Base-by-base conservation (phyloP, 106 monocot genomes). In the Ottelia alismoides region DNA sequence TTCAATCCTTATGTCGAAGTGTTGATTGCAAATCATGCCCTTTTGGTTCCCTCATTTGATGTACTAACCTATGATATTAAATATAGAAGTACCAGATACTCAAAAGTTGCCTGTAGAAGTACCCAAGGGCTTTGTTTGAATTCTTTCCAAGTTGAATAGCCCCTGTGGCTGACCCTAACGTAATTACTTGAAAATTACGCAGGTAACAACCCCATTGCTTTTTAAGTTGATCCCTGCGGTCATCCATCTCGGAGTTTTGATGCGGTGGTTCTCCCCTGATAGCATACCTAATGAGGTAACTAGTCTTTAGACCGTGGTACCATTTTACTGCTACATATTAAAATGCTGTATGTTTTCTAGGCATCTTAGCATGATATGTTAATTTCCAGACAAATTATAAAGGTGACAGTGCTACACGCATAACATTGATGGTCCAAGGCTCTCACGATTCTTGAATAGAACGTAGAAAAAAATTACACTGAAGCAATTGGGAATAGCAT, bases 191-290 rank as follows among this genome's bases (percentile, higher is more conserved):
- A 24, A 32, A 54, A 28, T 21, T 26, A 1, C 31, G 45, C 63
- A 81, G 81, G 81, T 81, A 31, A 81, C 81, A 2, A 81, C 81
- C 12, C 72, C 81, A 26, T 52, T 81, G 23, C 55, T 81, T 5
- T 81, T 81, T 56, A 81, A 81, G 51, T 23, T 81, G 47, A 81
- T 81, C 21, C 81, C 81, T 21, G 72, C 81, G 11, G 81, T 81
- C 35, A 65, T 81, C 28, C 81, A 77, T 52, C 69, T 82, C 18
- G 77, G 77, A 2, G 72, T 77, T 28, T 57, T 77, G 0, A 58
- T 76, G 30, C 54, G 76, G 12, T 82, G 77, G 76, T 77, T 81
- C 43, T 63, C 76, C 20, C 68, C 72, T 28, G 76, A 81, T 52
- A 69, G 22, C 50, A 51, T 20, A 26, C 65, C 57, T 47, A 57